Conservation (phyloP, 108 stramenopile species). For the Asterionellopsis glacialis region DNA sequence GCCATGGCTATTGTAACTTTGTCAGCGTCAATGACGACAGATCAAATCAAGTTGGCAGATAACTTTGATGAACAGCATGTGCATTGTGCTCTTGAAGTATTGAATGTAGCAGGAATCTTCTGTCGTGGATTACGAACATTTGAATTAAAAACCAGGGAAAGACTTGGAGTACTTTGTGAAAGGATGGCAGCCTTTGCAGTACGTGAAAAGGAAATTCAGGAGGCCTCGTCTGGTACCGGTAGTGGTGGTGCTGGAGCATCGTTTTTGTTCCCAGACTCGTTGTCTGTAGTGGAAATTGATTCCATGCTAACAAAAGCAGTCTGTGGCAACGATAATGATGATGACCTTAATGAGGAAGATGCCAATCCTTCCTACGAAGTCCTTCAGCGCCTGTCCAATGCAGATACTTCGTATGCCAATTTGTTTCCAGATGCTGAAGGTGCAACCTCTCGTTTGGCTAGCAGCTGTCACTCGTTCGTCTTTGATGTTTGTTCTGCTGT, state of each 20-base stretch:
- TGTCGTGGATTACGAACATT: slow-evolving; percentile 43
- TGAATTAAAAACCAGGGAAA: slow-evolving; percentile 48
- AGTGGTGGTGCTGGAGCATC: background rate
- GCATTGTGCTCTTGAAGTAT: slow-evolving; percentile 63
- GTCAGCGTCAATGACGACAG: slow-evolving; percentile 42
- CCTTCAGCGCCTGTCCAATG: slow-evolving; percentile 27
- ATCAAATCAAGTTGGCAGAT: slow-evolving; percentile 30
- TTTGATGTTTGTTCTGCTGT: slow-evolving; percentile 81
- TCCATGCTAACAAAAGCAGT: slow-evolving; percentile 58
- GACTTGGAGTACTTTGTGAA: slow-evolving; percentile 42
- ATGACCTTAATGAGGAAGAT: background rate
- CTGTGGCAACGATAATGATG: slow-evolving; percentile 26
- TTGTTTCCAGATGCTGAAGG: slow-evolving; percentile 55
- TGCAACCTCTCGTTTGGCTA: slow-evolving; percentile 43
- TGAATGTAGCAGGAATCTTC: slow-evolving; percentile 67
- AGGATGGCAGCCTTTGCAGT: slow-evolving; percentile 29
- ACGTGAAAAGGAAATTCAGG: slow-evolving; percentile 24
- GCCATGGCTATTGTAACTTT: slow-evolving; percentile 52
- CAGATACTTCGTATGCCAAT: slow-evolving; percentile 37
- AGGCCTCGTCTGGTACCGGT: slow-evolving; percentile 3
- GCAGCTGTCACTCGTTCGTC: slow-evolving; percentile 68
- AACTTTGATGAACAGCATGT: slow-evolving; percentile 78
- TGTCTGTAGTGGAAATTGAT: slow-evolving; percentile 67
- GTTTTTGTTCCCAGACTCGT: slow-evolving; percentile 57
- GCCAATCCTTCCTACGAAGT: slow-evolving; percentile 7